Evolutionary conservation across 192 early-diverging fungal genomes (phyloP).

Genomic region (Coemansia sp.): DNA sequence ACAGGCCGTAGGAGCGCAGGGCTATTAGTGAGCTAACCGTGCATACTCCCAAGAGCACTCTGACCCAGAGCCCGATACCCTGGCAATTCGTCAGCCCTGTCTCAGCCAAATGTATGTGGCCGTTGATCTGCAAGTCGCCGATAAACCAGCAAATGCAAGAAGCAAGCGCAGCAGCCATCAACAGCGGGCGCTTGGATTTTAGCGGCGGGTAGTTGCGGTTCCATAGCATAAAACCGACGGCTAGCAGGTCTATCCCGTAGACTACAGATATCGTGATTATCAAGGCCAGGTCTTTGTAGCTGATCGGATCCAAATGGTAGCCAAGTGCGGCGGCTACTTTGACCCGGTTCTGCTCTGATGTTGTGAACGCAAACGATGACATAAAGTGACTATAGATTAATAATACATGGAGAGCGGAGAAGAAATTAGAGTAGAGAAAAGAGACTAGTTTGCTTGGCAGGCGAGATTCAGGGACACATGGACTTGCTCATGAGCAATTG

Average conservation of each 20-base stretch:
- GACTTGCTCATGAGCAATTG: neutral
- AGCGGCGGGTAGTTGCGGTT: constrained; percentile 47
- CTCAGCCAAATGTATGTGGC: constrained; percentile 31
- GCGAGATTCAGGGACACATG: neutral
- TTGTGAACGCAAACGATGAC: constrained; percentile 39
- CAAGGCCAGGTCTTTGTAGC: constrained; percentile 26
- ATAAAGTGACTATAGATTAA: neutral
- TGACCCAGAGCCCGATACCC: constrained; percentile 45
- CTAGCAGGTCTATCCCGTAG: constrained; percentile 37
- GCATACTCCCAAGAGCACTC: constrained; percentile 48
- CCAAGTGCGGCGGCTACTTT: constrained; percentile 23
- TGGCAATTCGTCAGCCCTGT: constrained; percentile 27
- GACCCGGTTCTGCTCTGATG: constrained; percentile 30
- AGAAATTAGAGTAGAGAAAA: neutral
- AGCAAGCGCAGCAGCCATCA: constrained; percentile 31
- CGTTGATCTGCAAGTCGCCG: constrained; percentile 52
- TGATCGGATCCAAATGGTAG: constrained; percentile 34
- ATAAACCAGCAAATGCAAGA: constrained; percentile 46
- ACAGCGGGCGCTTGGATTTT: constrained; percentile 37
- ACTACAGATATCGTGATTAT: constrained; percentile 27
- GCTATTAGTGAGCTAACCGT: constrained; percentile 42
- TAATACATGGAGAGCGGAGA: neutral
- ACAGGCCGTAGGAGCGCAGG: constrained; percentile 41
- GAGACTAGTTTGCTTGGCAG: neutral
- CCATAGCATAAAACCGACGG: constrained; percentile 32